Evolutionary conservation across 768 basidiomycete species (phyloP).

Genomic region (Serendipita vermifera): DNA sequence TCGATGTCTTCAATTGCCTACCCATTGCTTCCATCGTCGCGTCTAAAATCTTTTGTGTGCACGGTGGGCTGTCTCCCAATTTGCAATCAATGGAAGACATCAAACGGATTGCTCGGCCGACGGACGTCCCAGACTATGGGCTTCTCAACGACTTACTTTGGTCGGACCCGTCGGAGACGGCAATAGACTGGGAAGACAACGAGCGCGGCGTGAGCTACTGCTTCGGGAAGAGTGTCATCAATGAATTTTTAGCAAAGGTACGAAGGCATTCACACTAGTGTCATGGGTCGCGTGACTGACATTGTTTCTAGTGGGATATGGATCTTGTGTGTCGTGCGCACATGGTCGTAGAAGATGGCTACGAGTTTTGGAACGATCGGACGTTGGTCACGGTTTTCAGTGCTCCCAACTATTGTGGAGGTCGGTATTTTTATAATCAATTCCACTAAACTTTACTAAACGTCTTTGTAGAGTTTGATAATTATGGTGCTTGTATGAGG

Average conservation of each 20-base stretch:
- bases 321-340: slow-evolving; percentile 98
- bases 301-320: slow-evolving; percentile 68
- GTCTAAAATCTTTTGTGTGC: slow-evolving; percentile 98
- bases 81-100: slow-evolving; percentile 97
- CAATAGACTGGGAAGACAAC: slow-evolving; percentile 98
- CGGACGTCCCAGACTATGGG: slow-evolving; percentile 97
- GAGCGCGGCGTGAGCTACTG: slow-evolving; percentile 98
- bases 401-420: slow-evolving; percentile 93
- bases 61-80: slow-evolving; percentile 87
- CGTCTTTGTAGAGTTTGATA: slow-evolving; percentile 68
- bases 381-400: slow-evolving; percentile 98
- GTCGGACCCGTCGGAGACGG: slow-evolving; percentile 97
- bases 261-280: neutral
- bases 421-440: slow-evolving; percentile 36
- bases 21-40: slow-evolving; percentile 98
- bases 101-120: slow-evolving; percentile 91
- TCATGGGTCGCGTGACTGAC: slow-evolving; percentile 1
- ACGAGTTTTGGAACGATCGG: slow-evolving; percentile 99
- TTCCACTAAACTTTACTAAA: slow-evolving; percentile 16
- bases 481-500: slow-evolving; percentile 94
- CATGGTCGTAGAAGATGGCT: slow-evolving; percentile 99
- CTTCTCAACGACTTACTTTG: slow-evolving; percentile 93
- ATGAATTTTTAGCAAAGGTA: slow-evolving; percentile 64
- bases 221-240: slow-evolving; percentile 95
- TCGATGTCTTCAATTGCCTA: slow-evolving; percentile 98